These are phyloP conservation scores for Aspergillus melleus DNA, from an alignment of 2,329 filamentous ascomycete species.

Conservation along the genomic window DNA sequence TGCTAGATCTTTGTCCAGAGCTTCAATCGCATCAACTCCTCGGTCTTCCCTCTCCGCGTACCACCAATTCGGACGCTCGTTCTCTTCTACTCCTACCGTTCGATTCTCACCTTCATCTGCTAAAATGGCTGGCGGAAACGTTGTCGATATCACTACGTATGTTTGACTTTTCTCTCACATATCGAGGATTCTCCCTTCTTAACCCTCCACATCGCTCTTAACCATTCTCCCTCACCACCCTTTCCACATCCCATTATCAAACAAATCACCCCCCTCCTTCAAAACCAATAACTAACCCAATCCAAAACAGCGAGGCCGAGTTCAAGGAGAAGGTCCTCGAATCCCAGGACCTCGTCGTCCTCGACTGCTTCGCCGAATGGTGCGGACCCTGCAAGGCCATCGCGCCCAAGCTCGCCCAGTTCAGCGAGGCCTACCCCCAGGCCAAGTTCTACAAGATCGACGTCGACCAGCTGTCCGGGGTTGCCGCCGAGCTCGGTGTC, in stretches of 20 bases:
- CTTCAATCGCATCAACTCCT: conserved; percentile 13
- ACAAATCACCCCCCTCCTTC: too few species aligned
- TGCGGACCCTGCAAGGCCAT: conserved; percentile 95
- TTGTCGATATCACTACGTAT: conserved; percentile 28
- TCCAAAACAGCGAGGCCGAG: conserved; percentile 53
- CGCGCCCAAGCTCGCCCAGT: conserved; percentile 71
- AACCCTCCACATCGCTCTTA: not conserved
- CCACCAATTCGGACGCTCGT: conserved; percentile 22
- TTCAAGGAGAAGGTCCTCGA: conserved; percentile 56
- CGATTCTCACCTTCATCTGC: conserved; percentile 45
- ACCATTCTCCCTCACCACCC: not conserved
- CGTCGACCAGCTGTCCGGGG: conserved; percentile 75
- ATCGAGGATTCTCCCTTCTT: not conserved
- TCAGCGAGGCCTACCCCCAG: conserved; percentile 56
- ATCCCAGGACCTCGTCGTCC: conserved; percentile 61
- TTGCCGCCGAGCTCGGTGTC: conserved; percentile 75
- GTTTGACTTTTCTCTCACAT: conserved; percentile 7
- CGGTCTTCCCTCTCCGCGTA: conserved; percentile 5
- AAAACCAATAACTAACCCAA: not conserved
- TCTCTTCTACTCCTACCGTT: conserved; percentile 33
- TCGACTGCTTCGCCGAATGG: conserved; percentile 89
- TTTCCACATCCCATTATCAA: conserved; percentile 10
- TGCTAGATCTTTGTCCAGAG: conserved; percentile 14
- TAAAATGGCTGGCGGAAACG: conserved; percentile 28
- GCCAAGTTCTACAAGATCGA: conserved; percentile 86